Evolutionary conservation across 495 filamentous ascomycete genomes (phyloP).

Genomic region (Lasiosphaeria ovina): DNA sequence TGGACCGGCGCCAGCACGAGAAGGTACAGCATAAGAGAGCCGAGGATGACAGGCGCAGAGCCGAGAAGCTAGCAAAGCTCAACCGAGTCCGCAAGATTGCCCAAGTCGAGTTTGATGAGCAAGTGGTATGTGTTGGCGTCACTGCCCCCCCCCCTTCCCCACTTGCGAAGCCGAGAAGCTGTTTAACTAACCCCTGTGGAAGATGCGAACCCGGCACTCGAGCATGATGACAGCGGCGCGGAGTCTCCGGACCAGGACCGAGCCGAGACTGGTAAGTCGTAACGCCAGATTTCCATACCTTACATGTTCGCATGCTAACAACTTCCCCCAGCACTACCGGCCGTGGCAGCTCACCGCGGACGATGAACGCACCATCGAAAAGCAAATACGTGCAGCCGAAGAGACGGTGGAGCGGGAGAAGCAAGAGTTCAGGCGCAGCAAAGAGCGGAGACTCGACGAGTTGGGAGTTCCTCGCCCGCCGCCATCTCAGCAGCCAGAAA

Average conservation of each 20-base stretch:
- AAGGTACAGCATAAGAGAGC: slow-evolving; percentile 71
- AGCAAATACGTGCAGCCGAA: slow-evolving; percentile 47
- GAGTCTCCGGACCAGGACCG: slow-evolving; percentile 69
- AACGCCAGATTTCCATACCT: not conserved
- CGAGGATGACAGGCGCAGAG: slow-evolving; percentile 63
- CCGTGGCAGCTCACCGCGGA: slow-evolving; percentile 72
- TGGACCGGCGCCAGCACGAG: slow-evolving; percentile 85
- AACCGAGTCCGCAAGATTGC: slow-evolving; percentile 59
- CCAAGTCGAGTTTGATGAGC: slow-evolving; percentile 74
- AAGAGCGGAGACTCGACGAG: slow-evolving; percentile 29
- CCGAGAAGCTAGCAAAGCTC: slow-evolving; percentile 60
- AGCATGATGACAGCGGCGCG: slow-evolving; percentile 70
- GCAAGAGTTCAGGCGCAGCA: slow-evolving; percentile 41
- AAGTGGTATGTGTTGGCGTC: slow-evolving; percentile 58
- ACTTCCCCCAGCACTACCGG: slow-evolving; percentile 69
- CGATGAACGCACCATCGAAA: slow-evolving; percentile 46
- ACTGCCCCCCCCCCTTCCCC: slow-evolving; percentile 1
- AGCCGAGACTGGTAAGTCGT: slow-evolving; percentile 71
- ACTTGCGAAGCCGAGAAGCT: not conserved
- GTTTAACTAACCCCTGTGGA: slow-evolving; percentile 27
- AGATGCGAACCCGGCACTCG: slow-evolving; percentile 80
- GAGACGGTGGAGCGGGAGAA: slow-evolving; percentile 44
- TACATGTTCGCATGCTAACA: not conserved
- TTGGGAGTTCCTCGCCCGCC: slow-evolving; percentile 31
- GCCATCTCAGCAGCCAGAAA: slow-evolving; percentile 24